Percentiles rank a stretch among this genome's conserved stretches.
phyloP scores from a whole-genome alignment of 306 rosid species.

The Arachis hypogaea region DNA sequence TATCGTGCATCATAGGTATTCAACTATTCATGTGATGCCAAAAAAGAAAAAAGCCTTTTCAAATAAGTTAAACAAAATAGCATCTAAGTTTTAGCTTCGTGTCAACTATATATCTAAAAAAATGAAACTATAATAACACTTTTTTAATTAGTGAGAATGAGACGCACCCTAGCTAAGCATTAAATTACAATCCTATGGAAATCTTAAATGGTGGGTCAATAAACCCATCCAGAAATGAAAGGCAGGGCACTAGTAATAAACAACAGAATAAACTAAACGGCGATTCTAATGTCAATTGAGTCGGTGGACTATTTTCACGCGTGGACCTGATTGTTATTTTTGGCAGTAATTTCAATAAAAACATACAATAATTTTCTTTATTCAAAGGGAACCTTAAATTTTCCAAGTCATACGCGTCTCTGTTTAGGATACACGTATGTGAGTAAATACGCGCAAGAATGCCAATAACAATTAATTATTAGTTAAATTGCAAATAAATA shows the following conservation, averaged over 20 bases:
- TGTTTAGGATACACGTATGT: not conserved
- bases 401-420: constrained; percentile 34
- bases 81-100: too few species aligned
- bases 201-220: not conserved
- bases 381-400: not conserved
- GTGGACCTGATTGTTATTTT: not conserved
- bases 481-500: too few species aligned
- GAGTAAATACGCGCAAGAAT: not conserved
- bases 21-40: too few species aligned
- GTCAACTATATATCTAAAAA: too few species aligned
- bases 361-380: not conserved
- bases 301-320: constrained; percentile 26
- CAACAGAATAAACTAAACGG: constrained; percentile 26
- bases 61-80: too few species aligned
- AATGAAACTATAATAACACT: too few species aligned
- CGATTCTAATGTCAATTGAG: constrained; percentile 4
- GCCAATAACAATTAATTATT: too few species aligned
- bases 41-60: too few species aligned
- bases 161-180: not conserved
- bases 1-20: too few species aligned
- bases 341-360: not conserved
- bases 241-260: not conserved
- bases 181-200: not conserved
- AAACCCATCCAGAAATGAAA: constrained; percentile 8
- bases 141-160: too few species aligned